Conservation (phyloP, 176 grass and related monocot genomes). For the Zizania latifolia region DNA sequence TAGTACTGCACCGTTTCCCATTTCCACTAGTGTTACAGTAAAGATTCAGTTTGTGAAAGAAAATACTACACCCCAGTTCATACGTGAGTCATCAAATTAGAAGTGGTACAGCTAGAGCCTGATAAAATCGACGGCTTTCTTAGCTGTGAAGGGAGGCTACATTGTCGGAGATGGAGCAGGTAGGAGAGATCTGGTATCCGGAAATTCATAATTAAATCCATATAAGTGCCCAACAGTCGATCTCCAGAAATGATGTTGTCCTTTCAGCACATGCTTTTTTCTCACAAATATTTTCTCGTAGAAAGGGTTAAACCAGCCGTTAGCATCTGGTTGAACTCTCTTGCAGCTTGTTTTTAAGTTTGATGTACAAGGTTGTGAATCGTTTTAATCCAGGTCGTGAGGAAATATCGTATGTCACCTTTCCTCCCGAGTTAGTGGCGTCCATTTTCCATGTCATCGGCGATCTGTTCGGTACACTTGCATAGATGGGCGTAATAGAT, state of each 20-base stretch:
- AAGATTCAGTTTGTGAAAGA: no score
- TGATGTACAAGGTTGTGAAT: neutral
- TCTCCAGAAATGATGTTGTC: conserved; percentile 3
- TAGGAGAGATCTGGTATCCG: neutral
- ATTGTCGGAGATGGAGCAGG: neutral
- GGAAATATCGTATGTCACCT: conserved; percentile 7
- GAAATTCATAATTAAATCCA: neutral
- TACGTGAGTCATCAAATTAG: neutral
- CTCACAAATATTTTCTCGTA: neutral
- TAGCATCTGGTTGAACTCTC: no score
- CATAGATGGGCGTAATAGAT: neutral
- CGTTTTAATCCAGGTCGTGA: neutral
- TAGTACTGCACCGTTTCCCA: no score
- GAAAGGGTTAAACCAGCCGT: no score
- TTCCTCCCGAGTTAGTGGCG: neutral
- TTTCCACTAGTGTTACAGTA: no score
- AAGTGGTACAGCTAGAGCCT: neutral
- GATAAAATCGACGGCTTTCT: neutral
- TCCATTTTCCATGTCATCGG: neutral
- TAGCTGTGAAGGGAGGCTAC: conserved; percentile 15
- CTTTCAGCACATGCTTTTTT: conserved; percentile 31
- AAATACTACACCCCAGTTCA: no score
- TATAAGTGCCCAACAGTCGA: neutral
- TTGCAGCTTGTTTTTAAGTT: neutral
- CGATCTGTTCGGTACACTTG: neutral